A percentile compares a stretch with the other conserved stretches of the same genome.
Conservation (phyloP, 2,329 filamentous ascomycete species). For the Cryphonectria nitschkei region DNA sequence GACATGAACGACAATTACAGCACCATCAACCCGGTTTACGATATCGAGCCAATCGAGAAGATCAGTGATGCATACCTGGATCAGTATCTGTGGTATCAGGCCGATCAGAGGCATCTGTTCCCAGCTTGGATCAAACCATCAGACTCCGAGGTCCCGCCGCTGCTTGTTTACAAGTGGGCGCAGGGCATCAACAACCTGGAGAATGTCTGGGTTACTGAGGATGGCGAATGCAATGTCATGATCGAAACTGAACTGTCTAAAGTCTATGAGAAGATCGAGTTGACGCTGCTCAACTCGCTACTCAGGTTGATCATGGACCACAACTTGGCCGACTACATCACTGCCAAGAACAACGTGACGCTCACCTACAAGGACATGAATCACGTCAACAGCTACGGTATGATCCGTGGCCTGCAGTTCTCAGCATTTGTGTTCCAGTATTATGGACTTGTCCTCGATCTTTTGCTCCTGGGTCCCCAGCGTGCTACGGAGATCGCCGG, state of each 20-base stretch:
- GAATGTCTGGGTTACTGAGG: conserved; percentile 89
- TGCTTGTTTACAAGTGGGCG: conserved; percentile 97
- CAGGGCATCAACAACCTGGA: conserved; percentile 98
- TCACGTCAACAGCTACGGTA: conserved; percentile 96
- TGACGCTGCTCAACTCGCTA: conserved; percentile 91
- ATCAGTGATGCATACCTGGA: conserved; percentile 98
- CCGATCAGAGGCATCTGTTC: conserved; percentile 95
- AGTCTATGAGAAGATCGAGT: conserved; percentile 98
- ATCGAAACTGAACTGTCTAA: conserved; percentile 99
- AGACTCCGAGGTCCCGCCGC: conserved; percentile 92
- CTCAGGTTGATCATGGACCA: conserved; percentile 98
- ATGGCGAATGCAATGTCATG: conserved; percentile 98
- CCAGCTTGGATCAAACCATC: conserved; percentile 99
- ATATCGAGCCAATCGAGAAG: conserved; percentile 98
- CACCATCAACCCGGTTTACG: conserved; percentile 98
- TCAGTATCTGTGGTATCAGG: conserved; percentile 99
- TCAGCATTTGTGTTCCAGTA: conserved; percentile 99
- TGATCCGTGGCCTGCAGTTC: conserved; percentile 97
- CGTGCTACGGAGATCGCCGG: conserved; percentile 98
- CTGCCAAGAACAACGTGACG: conserved; percentile 98
- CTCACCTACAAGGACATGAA: conserved; percentile 99
- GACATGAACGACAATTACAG: conserved; percentile 99
- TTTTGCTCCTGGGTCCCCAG: conserved; percentile 88
- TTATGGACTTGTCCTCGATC: conserved; percentile 93
- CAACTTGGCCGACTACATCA: conserved; percentile 98